These are phyloP conservation scores for Violaceomyces palustris DNA, from an alignment of 1,284 basidiomycete genomes.

Conservation along the genomic window DNA sequence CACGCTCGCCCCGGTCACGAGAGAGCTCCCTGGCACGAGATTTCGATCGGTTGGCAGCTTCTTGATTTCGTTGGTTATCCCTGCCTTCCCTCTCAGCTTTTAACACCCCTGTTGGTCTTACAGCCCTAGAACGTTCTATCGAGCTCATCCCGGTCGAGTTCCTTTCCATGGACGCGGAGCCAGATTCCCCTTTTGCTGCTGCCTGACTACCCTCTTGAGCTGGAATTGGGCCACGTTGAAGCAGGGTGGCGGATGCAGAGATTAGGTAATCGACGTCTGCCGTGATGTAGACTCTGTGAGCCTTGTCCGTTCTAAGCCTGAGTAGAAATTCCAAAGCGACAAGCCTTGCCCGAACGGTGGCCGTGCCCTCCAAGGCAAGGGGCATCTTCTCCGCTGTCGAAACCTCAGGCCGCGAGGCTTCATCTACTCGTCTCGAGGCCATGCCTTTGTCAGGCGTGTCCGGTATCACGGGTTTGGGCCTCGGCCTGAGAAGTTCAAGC, in stretches of 20 bases:
- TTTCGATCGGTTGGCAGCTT: conserved; percentile 10
- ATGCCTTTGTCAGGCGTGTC: too few species aligned
- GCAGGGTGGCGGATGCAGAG: conserved; percentile 8
- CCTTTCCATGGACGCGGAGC: too few species aligned
- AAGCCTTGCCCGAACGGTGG: conserved; percentile 60
- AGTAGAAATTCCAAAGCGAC: conserved; percentile 79
- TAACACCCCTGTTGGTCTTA: too few species aligned
- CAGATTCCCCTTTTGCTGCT: too few species aligned
- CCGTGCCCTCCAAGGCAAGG: conserved; percentile 2
- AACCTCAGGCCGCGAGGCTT: too few species aligned
- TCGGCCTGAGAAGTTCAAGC: conserved; percentile 30
- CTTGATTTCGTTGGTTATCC: conserved; percentile 16
- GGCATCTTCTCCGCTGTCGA: background rate
- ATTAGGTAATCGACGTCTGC: conserved; percentile 55
- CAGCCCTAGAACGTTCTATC: too few species aligned
- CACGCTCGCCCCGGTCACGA: conserved; percentile 7
- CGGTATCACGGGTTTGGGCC: too few species aligned
- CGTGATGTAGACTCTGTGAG: conserved; percentile 76
- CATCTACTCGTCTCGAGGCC: too few species aligned
- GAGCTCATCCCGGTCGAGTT: too few species aligned
- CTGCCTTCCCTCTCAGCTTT: conserved; percentile 19
- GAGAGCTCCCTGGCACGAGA: conserved; percentile 27
- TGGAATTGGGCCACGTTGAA: conserved; percentile 11
- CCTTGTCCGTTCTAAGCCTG: conserved; percentile 81
- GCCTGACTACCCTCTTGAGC: conserved; percentile 16